Evolutionary conservation across 148 eudicot genomes (phyloP).

Genomic region (Amaranthus palmeri): DNA sequence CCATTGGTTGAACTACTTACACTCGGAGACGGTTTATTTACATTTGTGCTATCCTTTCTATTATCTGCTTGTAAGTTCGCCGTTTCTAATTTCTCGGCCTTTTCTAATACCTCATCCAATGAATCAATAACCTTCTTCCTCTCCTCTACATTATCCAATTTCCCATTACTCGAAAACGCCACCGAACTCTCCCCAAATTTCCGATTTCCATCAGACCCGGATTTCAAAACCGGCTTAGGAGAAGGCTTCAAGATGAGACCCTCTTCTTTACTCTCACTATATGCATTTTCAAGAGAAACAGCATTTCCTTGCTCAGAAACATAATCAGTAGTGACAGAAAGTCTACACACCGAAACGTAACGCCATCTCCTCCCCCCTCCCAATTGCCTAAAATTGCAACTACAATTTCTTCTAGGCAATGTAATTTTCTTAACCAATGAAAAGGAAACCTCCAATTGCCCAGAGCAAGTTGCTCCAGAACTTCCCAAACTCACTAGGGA

Average conservation of each 20-base stretch:
- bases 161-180: slow-evolving; percentile 32
- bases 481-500: slow-evolving; percentile 88
- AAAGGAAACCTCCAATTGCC: slow-evolving; percentile 50
- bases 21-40: slow-evolving; percentile 40
- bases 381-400: slow-evolving; percentile 44
- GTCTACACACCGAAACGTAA: slow-evolving; percentile 71
- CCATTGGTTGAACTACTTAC: slow-evolving; percentile 44
- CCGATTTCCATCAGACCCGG: slow-evolving; percentile 37
- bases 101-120: slow-evolving; percentile 87
- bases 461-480: slow-evolving; percentile 44
- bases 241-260: slow-evolving; percentile 65
- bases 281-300: slow-evolving; percentile 59
- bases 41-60: slow-evolving; percentile 35
- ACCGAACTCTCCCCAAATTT: slow-evolving; percentile 28
- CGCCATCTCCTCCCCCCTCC: slow-evolving; percentile 65
- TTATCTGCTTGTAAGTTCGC: slow-evolving; percentile 24
- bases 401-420: slow-evolving; percentile 39
- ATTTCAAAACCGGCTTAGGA: slow-evolving; percentile 62
- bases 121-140: slow-evolving; percentile 83
- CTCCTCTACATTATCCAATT: slow-evolving; percentile 38
- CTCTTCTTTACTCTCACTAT: slow-evolving; percentile 52
- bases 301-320: slow-evolving; percentile 72
- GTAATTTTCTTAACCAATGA: slow-evolving; percentile 49
- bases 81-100: slow-evolving; percentile 79
- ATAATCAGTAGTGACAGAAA: slow-evolving; percentile 63